Evolutionary conservation across 768 basidiomycete species (phyloP), one percentile per base, ranked within the genome.

Genomic region (Gautieria morchelliformis): DNA sequence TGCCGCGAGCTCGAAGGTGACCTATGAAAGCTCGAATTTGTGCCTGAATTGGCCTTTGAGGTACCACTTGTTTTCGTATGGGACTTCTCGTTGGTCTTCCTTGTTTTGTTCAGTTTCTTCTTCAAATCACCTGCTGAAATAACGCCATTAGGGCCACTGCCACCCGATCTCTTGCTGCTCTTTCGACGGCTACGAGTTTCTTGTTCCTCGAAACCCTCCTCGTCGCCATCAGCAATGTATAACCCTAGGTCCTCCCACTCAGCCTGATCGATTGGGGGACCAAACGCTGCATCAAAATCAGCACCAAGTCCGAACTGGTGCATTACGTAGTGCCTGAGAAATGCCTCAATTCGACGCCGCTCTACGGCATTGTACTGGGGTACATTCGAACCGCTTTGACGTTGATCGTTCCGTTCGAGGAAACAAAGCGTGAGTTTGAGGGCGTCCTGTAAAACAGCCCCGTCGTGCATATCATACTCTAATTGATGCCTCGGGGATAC

Each of bases 391-490:
- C 56, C 56, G 17, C 56, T 42, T 27, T 47, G 56, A 15, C 56
- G 56, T 15, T 78, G 81, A 63, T 84, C 83, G 48, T 87, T 86
- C 66, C 87, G 90, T 64, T 97, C 95, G 63, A 99, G 78, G 74
- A 90, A 97, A 14, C 85, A 84, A 67, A 89, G 87, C 60, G 94
- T 81, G 71, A 99, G 78, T 74, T 93, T 93, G 67, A 95, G 78
- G 27, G 84, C 79, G 70, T 99, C 96, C 61, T 89, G 85, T 64
- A 99, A 71, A 44, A 95, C 87, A 19, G 80, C 78, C 8, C 78
- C 80, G 67, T 97, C 91, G 54, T 79, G 73, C 69, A 97, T 83
- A 37, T 77, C 70, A 66, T 85, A 94, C 63, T 87, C 83, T 42
- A 93, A 80, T 66, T 97, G 94, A 63, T 81, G 76, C 45, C 63